Evolutionary conservation across 1,284 basidiomycete species (phyloP).

Genomic region (Trametes versicolor): DNA sequence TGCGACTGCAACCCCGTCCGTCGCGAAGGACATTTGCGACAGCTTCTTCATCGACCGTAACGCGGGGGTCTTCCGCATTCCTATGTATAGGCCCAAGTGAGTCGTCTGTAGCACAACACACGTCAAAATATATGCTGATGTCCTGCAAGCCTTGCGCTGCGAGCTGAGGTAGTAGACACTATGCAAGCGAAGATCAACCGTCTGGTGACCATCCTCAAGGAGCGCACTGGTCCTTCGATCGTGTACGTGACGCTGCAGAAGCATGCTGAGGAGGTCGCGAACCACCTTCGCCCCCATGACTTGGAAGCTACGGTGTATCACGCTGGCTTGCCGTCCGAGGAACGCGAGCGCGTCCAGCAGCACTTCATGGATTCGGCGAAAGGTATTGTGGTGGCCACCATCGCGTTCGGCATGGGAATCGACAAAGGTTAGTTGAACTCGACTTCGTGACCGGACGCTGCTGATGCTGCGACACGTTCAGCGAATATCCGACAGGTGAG

Average conservation of each 20-base stretch:
- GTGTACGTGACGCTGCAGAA: constrained; percentile 77
- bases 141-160: constrained; percentile 60
- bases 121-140: no score
- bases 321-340: constrained; percentile 67
- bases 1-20: constrained; percentile 73
- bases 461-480: neutral
- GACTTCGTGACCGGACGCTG: neutral
- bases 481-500: constrained; percentile 48
- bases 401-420: constrained; percentile 79
- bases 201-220: constrained; percentile 57
- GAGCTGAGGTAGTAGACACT: constrained; percentile 59
- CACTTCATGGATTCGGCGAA: constrained; percentile 72
- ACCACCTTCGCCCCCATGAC: constrained; percentile 55
- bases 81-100: constrained; percentile 54
- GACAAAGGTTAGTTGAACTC: constrained; percentile 61
- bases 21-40: constrained; percentile 71
- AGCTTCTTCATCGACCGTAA: constrained; percentile 58
- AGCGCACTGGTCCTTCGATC: constrained; percentile 62
- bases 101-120: constrained; percentile 19
- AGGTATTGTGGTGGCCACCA: constrained; percentile 75
- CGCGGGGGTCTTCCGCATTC: constrained; percentile 52
- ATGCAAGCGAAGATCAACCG: constrained; percentile 51
- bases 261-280: constrained; percentile 70
- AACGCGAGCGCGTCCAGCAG: constrained; percentile 65
- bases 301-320: constrained; percentile 74